phyloP scores from a whole-genome alignment of 306 rosid genomes.

The Acacia acuminata region DNA sequence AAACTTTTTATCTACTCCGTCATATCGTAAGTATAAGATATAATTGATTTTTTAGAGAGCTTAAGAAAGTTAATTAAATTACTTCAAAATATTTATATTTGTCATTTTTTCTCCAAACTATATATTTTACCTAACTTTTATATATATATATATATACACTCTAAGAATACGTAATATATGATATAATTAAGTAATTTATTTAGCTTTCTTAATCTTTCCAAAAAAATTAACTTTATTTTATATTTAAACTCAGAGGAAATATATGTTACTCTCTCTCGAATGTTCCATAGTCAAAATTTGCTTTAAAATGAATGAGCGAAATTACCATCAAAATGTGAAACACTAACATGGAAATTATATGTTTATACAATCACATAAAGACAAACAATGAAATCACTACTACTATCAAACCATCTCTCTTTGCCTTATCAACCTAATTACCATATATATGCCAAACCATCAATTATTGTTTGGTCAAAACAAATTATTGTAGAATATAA shows the following conservation, averaged over 20 bases:
- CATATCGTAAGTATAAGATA: no score
- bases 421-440: not conserved
- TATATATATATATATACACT: fast-evolving
- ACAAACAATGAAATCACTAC: not conserved
- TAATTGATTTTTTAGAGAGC: no score
- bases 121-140: no score
- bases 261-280: not conserved
- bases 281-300: not conserved
- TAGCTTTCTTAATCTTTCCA: no score
- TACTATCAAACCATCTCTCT: not conserved
- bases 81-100: no score
- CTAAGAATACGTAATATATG: no score
- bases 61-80: no score
- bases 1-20: not conserved
- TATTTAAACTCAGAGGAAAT: no score
- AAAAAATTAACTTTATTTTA: no score
- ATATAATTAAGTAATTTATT: no score
- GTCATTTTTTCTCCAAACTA: no score
- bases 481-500: not conserved
- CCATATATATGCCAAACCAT: no score
- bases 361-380: not conserved
- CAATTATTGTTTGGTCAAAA: not conserved
- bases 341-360: not conserved
- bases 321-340: not conserved
- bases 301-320: not conserved